Conservation (phyloP, 805 yeast species). For the Candida koratica region DNA sequence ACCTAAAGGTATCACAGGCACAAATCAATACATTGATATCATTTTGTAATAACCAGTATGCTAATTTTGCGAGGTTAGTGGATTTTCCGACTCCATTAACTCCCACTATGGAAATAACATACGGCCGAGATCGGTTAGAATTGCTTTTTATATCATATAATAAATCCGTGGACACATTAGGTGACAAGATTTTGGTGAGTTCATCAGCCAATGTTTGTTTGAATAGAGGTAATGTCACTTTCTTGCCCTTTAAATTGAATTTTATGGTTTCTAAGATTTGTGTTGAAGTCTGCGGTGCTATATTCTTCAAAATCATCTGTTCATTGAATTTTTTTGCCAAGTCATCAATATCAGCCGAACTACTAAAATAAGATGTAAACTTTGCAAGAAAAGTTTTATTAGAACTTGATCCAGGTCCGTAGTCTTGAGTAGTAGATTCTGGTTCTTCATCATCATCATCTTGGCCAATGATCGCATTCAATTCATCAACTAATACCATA, state of each 20-base stretch:
- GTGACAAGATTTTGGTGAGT: conserved; percentile 76
- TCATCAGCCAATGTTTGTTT: conserved; percentile 61
- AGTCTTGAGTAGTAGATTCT: conserved; percentile 14
- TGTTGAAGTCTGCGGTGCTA: conserved; percentile 85
- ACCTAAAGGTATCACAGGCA: conserved; percentile 96
- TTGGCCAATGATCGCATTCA: conserved; percentile 35
- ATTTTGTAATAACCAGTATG: conserved; percentile 93
- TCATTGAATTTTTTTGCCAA: conserved; percentile 65
- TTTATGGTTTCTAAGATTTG: conserved; percentile 68
- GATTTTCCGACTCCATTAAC: conserved; percentile 98
- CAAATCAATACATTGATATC: conserved; percentile 82
- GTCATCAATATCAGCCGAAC: conserved; percentile 49
- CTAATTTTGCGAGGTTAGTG: conserved; percentile 88
- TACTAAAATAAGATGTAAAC: conserved; percentile 35
- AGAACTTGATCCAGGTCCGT: background rate
- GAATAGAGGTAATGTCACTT: conserved; percentile 67
- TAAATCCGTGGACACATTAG: conserved; percentile 84
- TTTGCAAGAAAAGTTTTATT: conserved; percentile 26
- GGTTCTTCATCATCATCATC: conserved; percentile 30
- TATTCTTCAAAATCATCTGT: conserved; percentile 79
- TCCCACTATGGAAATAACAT: conserved; percentile 95
- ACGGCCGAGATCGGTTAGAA: conserved; percentile 48
- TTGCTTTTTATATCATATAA: conserved; percentile 67
- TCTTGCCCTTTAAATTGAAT: conserved; percentile 66
- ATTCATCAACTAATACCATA: conserved; percentile 38